phyloP scores from a whole-genome alignment of 768 basidiomycete genomes.

The Boletus tylopilopsis region DNA sequence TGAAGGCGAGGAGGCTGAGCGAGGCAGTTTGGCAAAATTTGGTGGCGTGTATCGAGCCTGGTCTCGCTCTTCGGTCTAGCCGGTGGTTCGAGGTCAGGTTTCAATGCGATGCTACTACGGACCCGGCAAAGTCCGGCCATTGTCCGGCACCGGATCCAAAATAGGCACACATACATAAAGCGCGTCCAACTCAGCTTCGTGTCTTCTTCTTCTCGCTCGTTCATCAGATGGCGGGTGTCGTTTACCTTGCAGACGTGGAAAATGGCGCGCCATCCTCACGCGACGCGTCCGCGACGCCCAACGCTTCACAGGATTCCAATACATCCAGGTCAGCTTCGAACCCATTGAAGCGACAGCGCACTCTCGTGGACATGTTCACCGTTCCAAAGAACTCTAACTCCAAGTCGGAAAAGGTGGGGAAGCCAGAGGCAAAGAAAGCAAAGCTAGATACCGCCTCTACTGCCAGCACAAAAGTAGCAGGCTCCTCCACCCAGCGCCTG shows the following conservation, averaged over 20 bases:
- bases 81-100: constrained; percentile 2
- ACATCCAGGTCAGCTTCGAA: constrained; percentile 21
- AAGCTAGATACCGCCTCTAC: constrained; percentile 35
- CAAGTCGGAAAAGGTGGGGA: constrained; percentile 16
- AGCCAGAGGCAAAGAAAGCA: constrained; percentile 44
- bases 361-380: constrained; percentile 62
- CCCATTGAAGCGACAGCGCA: constrained; percentile 53
- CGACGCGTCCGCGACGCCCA: constrained; percentile 15
- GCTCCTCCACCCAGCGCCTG: constrained; percentile 33
- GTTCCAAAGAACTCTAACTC: constrained; percentile 30
- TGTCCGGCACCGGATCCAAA: constrained; percentile 7
- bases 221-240: constrained; percentile 25
- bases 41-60: background rate
- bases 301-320: constrained; percentile 23
- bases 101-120: constrained; percentile 6
- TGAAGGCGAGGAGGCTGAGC: constrained; percentile 75
- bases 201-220: constrained; percentile 12
- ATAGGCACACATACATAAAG: constrained; percentile 5
- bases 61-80: background rate
- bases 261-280: constrained; percentile 8
- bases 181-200: constrained; percentile 10
- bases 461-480: constrained; percentile 4
- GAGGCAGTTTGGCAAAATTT: constrained; percentile 59
- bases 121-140: background rate
- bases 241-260: constrained; percentile 49